A percentile compares a stretch with the other conserved stretches of the same genome.
Conservation (phyloP, 75 land plant genomes). For the Picea sitchensis region DNA sequence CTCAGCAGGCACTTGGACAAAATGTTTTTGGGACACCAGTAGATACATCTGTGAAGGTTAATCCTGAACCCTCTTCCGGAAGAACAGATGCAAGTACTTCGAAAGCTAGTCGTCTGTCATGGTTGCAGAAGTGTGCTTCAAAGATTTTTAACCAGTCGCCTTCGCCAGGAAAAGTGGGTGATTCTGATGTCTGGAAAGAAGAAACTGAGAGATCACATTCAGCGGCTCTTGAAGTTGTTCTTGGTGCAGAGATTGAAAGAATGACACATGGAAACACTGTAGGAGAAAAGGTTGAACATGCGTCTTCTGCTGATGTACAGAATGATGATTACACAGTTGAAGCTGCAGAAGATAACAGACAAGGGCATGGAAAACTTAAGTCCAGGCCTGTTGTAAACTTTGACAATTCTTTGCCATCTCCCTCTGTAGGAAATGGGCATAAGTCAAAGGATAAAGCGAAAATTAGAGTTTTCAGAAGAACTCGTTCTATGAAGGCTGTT, state of each 20-base stretch:
- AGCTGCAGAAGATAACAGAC: conserved; percentile 5
- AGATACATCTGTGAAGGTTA: conserved; percentile 11
- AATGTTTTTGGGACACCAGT: neutral
- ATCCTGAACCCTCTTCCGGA: conserved; percentile 14
- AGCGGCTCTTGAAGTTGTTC: conserved; percentile 10
- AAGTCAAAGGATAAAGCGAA: conserved; percentile 26
- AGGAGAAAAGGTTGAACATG: conserved; percentile 11
- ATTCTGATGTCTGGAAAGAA: neutral
- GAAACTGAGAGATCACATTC: conserved; percentile 14
- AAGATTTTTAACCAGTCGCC: conserved; percentile 40
- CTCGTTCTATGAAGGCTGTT: conserved; percentile 59
- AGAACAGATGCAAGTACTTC: conserved; percentile 17
- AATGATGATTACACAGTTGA: conserved; percentile 12
- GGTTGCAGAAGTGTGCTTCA: conserved; percentile 64
- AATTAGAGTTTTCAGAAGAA: conserved; percentile 31
- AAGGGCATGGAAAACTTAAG: neutral
- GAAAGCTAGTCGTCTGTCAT: conserved; percentile 40
- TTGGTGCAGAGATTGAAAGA: conserved; percentile 22
- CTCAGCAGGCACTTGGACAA: neutral
- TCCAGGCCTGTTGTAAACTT: neutral
- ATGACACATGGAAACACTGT: neutral
- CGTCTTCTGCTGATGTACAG: conserved; percentile 12
- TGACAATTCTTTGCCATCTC: conserved; percentile 31
- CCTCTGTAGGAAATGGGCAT: conserved; percentile 18
- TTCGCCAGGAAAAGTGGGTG: conserved; percentile 36